Evolutionary conservation across 1,139 yeast species (phyloP), one percentile per base, ranked within the genome.

Genomic region (Geotrichum citri-aurantii): DNA sequence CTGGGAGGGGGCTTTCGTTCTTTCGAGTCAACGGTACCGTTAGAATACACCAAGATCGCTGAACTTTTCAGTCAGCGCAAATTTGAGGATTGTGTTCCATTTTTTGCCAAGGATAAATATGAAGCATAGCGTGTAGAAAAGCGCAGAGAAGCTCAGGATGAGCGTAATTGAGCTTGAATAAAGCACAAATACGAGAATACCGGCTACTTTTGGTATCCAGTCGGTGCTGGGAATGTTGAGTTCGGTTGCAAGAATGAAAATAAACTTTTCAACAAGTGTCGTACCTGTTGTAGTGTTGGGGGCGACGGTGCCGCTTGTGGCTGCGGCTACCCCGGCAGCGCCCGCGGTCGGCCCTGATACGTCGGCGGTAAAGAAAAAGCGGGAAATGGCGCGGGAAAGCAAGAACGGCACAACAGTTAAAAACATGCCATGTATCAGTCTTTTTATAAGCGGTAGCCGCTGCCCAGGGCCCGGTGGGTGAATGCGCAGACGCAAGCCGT

Each of bases 131-230:
- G 29, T 14, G 29, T 52, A 48, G 27, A 42, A 52, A 12, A 31
- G 23, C 5, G 54, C 54, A 19, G 54, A 52, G 48, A 58, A 58
- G 17, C 55, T 50, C 12, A 58, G 47, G 6, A 50, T 49, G 21
- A 58, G 50, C n/a, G 60, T 50, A 3, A 56, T 48, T 14, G 29
- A 23, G 37, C 55, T 54, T 2, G 57, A 54, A 40, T 58, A 58
- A 12, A 54, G 19, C 23, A 54, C 23, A 26, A 54, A 52, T 8
- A 54, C 47, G 2, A 51, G 14, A 6, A 46, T 33, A 2, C 60
- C 60, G 17, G 58, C 51, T 12, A 49, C 51, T 17, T 51, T 51
- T 14, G 60, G 52, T 33, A 54, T 21, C 50, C 54, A 42, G 54
- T 48, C 42, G 50, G 52, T 50, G 12, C 50, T 37, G 14, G 55